Conservation (phyloP, 768 basidiomycete species). For the Russula compacta region DNA sequence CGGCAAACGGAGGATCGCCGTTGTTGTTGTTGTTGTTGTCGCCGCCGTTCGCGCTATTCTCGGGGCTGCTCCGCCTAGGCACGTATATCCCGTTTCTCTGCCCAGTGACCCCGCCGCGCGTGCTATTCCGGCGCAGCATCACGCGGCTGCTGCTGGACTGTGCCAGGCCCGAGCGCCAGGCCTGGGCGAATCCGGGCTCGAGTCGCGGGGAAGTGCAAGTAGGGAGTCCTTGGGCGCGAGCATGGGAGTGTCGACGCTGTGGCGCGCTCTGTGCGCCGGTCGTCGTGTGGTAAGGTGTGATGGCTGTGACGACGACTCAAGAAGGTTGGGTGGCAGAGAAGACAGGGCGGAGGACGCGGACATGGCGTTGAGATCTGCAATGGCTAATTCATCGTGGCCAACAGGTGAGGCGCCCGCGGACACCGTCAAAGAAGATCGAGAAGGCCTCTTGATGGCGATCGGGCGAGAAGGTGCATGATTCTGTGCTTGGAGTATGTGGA, state of each 20-base stretch:
- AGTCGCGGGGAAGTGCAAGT: constrained; percentile 33
- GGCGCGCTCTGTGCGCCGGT: constrained; percentile 54
- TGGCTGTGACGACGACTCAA: constrained; percentile 27
- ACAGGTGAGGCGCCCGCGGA: not conserved
- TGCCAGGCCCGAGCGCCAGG: constrained; percentile 25
- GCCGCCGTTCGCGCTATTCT: constrained; percentile 8
- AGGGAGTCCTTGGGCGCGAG: constrained; percentile 29
- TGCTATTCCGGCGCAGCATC: constrained; percentile 47
- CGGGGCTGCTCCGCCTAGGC: constrained; percentile 7
- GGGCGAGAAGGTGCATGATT: constrained; percentile 3
- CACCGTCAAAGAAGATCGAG: not conserved
- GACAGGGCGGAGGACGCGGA: too few species aligned
- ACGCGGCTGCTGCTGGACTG: constrained; percentile 29
- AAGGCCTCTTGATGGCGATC: constrained; percentile 11
- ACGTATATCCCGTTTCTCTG: constrained; percentile 11
- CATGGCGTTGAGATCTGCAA: not conserved
- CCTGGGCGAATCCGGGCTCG: constrained; percentile 45
- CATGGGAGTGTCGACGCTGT: constrained; percentile 46
- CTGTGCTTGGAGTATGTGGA: constrained; percentile 43
- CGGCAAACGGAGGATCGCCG: constrained; percentile 22
- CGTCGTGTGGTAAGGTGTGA: constrained; percentile 39
- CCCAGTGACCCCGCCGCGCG: not conserved
- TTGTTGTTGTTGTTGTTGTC: constrained; percentile 15
- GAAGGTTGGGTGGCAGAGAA: not conserved
- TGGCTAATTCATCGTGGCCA: not conserved